Base-by-base conservation (phyloP, 2,329 filamentous ascomycete genomes). In the Dothistroma pini region DNA sequence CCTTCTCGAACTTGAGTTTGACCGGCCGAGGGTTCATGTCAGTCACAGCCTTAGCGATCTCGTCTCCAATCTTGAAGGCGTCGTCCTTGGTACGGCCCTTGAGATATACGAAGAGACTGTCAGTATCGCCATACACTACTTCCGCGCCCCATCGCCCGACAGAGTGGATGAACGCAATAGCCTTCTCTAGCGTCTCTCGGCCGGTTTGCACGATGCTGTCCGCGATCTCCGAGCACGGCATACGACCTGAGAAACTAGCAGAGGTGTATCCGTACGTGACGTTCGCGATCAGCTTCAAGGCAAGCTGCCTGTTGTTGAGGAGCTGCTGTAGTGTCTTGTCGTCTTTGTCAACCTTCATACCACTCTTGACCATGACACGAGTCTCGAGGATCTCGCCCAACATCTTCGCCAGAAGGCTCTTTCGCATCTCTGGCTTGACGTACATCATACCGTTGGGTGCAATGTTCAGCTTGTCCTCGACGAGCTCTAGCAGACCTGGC, bases 181-280 rank as follows among this genome's bases (percentile, higher is more conserved):
- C 90, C 63, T 91, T 91, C 75, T 99, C 95, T 0, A 99, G 84
- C 0, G 93, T 99, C 76, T 99, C 95, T 12, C 95, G 86, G 0
- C 90, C 95, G 0, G 93, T 96, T 75, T 99, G 93, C 0, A 99
- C 95, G 70, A 99, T 99, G 75, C 91, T 96, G 77, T 99, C 95
- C 8, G 95, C 95, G 65, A 99, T 96, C 75, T 99, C 95, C 0
- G 92, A 91, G 75, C 95, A 99, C 0, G 95, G 95, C 95, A 99
- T 97, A 25, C 95, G 86, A 0, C 95, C 95, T 0, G 93, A 97
- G 75, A 97, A 99, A 0, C 91, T 96, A 0, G 95, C 95, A 2
- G 95, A 97, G 0, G 95, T 95, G 76, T 99, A 99, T 11, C 95
- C 95, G 71, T 99, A 99, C 0, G 95, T 99, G 67, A 99, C 95